These are phyloP conservation scores for Brassica napus DNA, from an alignment of 345 rosid species.

Conservation along the genomic window Da-Ae NC_063444.1:10152001-10152500, in stretches of 20 bases:
- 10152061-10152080: conserved; percentile 44
- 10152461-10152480: conserved; percentile 85
- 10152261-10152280: conserved; percentile 82
- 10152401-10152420: conserved; percentile 63
- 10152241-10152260: conserved; percentile 66
- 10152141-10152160: conserved; percentile 13
- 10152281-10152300: conserved; percentile 78
- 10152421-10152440: conserved; percentile 71
- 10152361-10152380: conserved; percentile 80
- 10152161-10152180: conserved; percentile 91
- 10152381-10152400: conserved; percentile 62
- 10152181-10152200: conserved; percentile 96
- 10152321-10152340: conserved; percentile 94
- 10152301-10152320: conserved; percentile 66
- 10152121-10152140: neutral
- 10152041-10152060: conserved; percentile 85
- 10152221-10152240: conserved; percentile 70
- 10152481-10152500: conserved; percentile 79
- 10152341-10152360: conserved; percentile 78
- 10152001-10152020: conserved; percentile 82
- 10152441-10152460: conserved; percentile 72
- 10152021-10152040: conserved; percentile 58
- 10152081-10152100: neutral
- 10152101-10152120: neutral
- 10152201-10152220: conserved; percentile 99